Conservation (phyloP, 495 filamentous ascomycete species). For the Neurospora sp. region DNA sequence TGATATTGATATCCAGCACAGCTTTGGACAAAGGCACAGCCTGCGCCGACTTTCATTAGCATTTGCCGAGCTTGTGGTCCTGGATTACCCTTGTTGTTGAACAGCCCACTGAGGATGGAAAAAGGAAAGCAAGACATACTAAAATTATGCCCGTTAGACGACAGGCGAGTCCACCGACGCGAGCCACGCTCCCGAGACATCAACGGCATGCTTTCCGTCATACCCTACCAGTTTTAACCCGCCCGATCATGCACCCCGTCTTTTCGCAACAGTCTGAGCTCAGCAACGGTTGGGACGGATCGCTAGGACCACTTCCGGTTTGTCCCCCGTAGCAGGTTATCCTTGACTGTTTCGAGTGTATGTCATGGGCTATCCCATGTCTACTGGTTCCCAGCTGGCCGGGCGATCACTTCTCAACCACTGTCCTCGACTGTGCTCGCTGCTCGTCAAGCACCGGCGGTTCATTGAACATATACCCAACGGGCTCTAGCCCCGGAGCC, state of each 20-base stretch:
- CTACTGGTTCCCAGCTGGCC: not conserved
- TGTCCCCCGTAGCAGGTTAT: not conserved
- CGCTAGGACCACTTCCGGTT: not conserved
- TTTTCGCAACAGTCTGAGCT: not conserved
- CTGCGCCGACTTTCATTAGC: not conserved
- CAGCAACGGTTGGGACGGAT: not conserved
- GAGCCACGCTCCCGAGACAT: not conserved
- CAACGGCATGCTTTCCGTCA: not conserved
- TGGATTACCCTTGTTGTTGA: not conserved
- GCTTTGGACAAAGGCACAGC: not conserved
- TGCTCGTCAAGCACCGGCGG: not conserved
- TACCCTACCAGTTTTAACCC: not conserved
- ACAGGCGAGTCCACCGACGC: not conserved
- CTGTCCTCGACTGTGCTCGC: not conserved
- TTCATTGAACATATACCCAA: not conserved
- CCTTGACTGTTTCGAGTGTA: not conserved
- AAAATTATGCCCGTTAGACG: not conserved
- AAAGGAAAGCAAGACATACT: not conserved
- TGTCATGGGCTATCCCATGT: not conserved
- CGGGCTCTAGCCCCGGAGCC: not conserved
- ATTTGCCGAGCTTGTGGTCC: not conserved
- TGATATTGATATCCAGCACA: not conserved
- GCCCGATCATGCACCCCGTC: not conserved
- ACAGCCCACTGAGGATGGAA: not conserved
- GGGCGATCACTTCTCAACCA: not conserved